Evolutionary conservation across 2,329 filamentous ascomycete species (phyloP).

Genomic region (Colletotrichum limetticola): DNA sequence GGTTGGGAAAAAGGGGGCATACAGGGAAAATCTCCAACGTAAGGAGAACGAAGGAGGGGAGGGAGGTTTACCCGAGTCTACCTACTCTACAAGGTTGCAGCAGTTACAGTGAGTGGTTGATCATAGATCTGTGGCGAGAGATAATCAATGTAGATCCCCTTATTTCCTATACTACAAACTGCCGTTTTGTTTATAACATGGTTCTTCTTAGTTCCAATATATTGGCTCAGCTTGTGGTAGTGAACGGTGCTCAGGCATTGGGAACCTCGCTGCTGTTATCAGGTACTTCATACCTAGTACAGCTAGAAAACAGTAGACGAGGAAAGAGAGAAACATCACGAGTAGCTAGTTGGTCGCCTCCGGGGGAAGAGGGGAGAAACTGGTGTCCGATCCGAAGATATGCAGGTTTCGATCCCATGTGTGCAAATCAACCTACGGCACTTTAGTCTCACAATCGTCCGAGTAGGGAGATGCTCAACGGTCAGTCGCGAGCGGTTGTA

Average conservation of each 20-base stretch:
- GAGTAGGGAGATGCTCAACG: not conserved
- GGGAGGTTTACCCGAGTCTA: not conserved
- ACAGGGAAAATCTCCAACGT: not conserved
- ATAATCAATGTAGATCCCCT: not conserved
- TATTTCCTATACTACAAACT: not conserved
- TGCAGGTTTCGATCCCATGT: not conserved
- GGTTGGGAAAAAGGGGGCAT: not conserved
- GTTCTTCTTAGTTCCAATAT: not conserved
- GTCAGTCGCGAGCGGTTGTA: not conserved
- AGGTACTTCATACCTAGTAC: not conserved
- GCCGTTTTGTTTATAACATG: not conserved
- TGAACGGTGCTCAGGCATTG: not conserved
- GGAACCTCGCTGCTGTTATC: not conserved
- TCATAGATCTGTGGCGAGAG: constrained; percentile 4
- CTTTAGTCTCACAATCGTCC: not conserved
- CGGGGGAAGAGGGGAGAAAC: not conserved
- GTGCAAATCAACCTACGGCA: not conserved
- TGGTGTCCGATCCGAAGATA: not conserved
- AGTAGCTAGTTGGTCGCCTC: not conserved
- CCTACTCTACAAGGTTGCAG: not conserved
- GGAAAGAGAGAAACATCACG: not conserved
- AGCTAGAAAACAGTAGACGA: too few relatives aligned
- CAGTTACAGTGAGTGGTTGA: constrained; percentile 8
- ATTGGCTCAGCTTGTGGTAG: not conserved
- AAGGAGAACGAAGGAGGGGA: not conserved